phyloP scores from a whole-genome alignment of 345 rosid species.

The Eucalyptus polybractea region DNA sequence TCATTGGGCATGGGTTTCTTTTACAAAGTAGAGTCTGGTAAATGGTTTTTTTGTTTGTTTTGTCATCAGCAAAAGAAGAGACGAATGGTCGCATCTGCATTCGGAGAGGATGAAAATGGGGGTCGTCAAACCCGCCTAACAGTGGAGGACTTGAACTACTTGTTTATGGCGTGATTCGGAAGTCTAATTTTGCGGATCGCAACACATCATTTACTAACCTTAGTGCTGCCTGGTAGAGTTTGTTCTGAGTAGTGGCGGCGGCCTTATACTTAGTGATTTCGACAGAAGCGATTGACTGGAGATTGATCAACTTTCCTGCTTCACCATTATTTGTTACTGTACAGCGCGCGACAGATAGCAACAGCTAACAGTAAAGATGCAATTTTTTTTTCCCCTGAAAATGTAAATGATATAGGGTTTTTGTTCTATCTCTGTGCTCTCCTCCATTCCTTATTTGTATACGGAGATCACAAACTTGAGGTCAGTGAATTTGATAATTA shows the following conservation, averaged over 20 bases:
- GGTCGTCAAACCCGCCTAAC: constrained; percentile 72
- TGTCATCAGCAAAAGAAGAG: constrained; percentile 77
- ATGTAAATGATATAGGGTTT: constrained; percentile 3
- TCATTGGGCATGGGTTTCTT: not conserved
- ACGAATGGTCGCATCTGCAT: constrained; percentile 88
- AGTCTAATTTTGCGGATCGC: not conserved
- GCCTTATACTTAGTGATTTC: not conserved
- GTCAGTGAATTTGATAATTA: not conserved
- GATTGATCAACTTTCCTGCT: not conserved
- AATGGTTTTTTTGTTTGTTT: not conserved
- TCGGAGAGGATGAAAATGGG: constrained; percentile 84
- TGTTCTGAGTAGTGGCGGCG: not conserved
- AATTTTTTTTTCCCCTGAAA: not conserved
- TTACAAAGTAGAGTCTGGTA: not conserved
- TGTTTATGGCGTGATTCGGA: constrained; percentile 58
- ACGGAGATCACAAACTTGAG: not conserved
- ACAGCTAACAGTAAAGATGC: not conserved
- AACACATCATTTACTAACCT: not conserved
- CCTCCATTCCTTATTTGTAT: not conserved
- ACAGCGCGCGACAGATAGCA: not conserved
- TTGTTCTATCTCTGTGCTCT: not conserved
- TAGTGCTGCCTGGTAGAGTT: not conserved
- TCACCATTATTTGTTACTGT: not conserved
- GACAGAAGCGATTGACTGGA: not conserved
- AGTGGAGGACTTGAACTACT: constrained; percentile 73